A percentile compares a stretch with the other conserved stretches of the same genome.
phyloP scores from a whole-genome alignment of 306 rosid species.

The Fragaria ananassa region DNA sequence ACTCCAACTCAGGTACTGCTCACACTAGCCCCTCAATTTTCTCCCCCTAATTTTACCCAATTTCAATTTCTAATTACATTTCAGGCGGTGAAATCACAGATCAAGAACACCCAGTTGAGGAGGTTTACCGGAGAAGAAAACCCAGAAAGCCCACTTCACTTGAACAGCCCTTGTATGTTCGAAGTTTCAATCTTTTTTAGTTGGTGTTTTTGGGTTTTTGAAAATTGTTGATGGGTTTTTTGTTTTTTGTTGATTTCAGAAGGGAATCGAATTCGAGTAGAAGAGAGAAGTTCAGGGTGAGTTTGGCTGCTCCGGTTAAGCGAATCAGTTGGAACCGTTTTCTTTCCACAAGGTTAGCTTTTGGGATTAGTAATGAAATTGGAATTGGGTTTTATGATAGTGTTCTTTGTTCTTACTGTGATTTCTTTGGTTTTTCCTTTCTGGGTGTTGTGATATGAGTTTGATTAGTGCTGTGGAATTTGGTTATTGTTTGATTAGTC shows the following conservation, averaged over 20 bases:
- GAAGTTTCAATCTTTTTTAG: neutral
- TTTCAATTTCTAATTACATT: neutral
- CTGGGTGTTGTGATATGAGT: neutral
- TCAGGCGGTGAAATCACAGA: slow-evolving; percentile 25
- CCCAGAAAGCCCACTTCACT: slow-evolving; percentile 26
- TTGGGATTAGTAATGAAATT: neutral
- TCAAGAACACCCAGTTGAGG: slow-evolving; percentile 34
- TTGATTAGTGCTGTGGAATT: slow-evolving; percentile 6
- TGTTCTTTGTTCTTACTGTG: neutral
- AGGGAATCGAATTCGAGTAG: slow-evolving; percentile 21
- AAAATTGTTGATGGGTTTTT: neutral
- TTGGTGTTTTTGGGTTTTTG: neutral
- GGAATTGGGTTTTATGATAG: neutral
- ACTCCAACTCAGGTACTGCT: neutral
- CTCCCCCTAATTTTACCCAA: neutral
- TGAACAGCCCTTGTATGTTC: slow-evolving; percentile 34
- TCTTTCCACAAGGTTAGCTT: slow-evolving; percentile 69
- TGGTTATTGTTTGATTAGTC: neutral
- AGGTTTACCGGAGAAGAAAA: slow-evolving; percentile 59
- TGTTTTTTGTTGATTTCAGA: slow-evolving; percentile 26
- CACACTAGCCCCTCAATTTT: neutral
- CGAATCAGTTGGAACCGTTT: slow-evolving; percentile 87
- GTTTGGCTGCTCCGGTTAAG: slow-evolving; percentile 48
- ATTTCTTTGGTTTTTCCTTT: neutral
- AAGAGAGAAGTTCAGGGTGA: slow-evolving; percentile 34